Base-by-base conservation (phyloP, 164 flowering plant species). In the Annona squamosa region DNA sequence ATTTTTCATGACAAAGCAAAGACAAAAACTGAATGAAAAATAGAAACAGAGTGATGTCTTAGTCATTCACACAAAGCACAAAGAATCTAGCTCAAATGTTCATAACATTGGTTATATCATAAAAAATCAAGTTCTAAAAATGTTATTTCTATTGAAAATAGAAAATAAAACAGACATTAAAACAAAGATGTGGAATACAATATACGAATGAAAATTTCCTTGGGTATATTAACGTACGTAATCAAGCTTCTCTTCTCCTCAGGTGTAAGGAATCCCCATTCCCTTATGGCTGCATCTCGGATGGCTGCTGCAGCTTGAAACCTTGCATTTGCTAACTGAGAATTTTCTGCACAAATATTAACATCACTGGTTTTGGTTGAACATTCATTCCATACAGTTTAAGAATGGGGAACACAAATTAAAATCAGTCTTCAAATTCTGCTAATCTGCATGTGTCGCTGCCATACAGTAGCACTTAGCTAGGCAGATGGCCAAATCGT, bases 241-340 rank as follows among this genome's bases (percentile, higher is more conserved):
- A 95, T 86, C 85, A 95, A 80, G 76, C 84, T 79, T 80, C 76
- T 87, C 82, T 81, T 88, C 48, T 85, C 90, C 78, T 88, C 91
- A 72, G 80, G 57, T n/a, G 88, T 19, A 63, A 95, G 96, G 71
- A 87, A 77, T 46, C 78, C 82, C 99, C 99, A 95, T 82, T 95
- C 98, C 76, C 97, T 80, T 63, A 91, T 77, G 71, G 97, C 93
- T 73, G 97, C 99, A 82, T 88, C 89, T 72, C 90, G 83, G 76
- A 95, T 87, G 47, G 96, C 97, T 67, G 90, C 84, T 70, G 97
- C 97, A 75, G 98, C 98, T 82, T 93, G 98, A 85, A 95, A 95
- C 79, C 91, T 91, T 71, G 99, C 99, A 85, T 81, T 87, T 73
- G 94, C 82, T 68, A 87, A 78, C 81, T 83, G 89, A 80, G 99